A percentile compares a stretch with the other conserved stretches of the same genome.
Conservation (phyloP, 176 grass and related monocot genomes). For the Guadua angustifolia region DNA sequence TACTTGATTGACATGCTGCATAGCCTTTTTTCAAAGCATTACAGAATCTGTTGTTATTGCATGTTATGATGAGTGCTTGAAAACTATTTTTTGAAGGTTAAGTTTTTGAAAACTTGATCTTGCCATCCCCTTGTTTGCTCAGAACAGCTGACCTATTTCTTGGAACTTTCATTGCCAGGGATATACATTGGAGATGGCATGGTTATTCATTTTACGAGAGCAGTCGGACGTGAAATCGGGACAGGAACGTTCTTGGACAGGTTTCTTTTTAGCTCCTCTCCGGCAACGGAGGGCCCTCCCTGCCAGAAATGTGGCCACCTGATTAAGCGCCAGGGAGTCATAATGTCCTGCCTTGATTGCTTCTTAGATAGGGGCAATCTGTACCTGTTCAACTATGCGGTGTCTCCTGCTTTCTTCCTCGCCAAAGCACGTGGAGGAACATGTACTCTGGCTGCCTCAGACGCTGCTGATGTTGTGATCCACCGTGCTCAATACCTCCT, state of each 20-base stretch:
- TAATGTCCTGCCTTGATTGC: slow-evolving; percentile 81
- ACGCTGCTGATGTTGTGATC: slow-evolving; percentile 47
- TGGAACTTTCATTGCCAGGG: slow-evolving; percentile 49
- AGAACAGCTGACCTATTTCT: not conserved
- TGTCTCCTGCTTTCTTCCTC: slow-evolving; percentile 70
- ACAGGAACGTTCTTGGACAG: slow-evolving; percentile 70
- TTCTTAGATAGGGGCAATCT: slow-evolving; percentile 71
- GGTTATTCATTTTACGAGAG: slow-evolving; percentile 88
- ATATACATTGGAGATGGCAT: slow-evolving; percentile 71
- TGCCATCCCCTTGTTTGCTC: not conserved
- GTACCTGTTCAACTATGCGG: slow-evolving; percentile 74
- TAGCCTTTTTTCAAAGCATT: too few relatives aligned
- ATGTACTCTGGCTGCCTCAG: slow-evolving; percentile 73
- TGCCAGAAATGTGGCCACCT: slow-evolving; percentile 58
- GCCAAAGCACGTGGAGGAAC: slow-evolving; percentile 87
- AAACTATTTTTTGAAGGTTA: too few relatives aligned
- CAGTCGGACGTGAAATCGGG: slow-evolving; percentile 73
- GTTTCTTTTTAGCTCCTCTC: slow-evolving; percentile 61
- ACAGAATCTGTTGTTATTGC: too few relatives aligned
- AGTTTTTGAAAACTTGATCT: not conserved
- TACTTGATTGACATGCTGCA: too few relatives aligned
- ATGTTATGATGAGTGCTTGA: too few relatives aligned
- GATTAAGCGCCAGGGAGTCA: slow-evolving; percentile 55
- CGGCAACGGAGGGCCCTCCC: not conserved
- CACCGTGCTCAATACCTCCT: slow-evolving; percentile 68